Base-by-base conservation (phyloP, 192 early-diverging fungal genomes). In the Coemansia sp. region DNA sequence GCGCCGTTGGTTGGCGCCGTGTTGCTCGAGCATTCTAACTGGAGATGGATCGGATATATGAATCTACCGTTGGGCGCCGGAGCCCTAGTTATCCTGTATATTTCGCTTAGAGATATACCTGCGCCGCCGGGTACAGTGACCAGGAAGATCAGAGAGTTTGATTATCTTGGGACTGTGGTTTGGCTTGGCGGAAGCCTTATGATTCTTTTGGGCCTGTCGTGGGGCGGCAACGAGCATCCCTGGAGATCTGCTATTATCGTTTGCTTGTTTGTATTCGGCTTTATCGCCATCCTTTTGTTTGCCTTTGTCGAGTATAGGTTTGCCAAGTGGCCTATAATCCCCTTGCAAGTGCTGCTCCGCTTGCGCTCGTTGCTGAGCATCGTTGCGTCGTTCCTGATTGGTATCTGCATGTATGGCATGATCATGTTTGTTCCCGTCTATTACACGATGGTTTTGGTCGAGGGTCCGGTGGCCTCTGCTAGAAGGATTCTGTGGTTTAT, bases 31-130 rank as follows among this genome's bases (percentile, higher is more conserved):
- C 45, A 65, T 16, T 63, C 71, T 32, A 75, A 56, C 10, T 88
- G 87, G 87, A 73, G 87, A 22, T 91, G 87, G 85, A 85, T 82
- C 63, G 91, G 90, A 50, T 95, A 85, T 71, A 86, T 92, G 66
- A 91, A 92, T 75, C 63, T 93, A 18, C 90, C 90, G 9, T 27
- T 90, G n/a, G 70, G 85, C 16, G 78, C 86, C 7, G 63, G 72
- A 7, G 82, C 79, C 8, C 63, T 86, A 54, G 68, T 68, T 7
- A 75, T 83, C 2, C 63, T 93, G 11, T 24, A n/a, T 24, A 70
- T 88, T 13, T 76, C 85, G 7, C 75, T 92, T 7, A 78, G 85
- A 1, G 75, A 88, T 55, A 60, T 87, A 28, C 83, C 82, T 64
- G 53, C 60, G 22, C 78, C 81, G 3, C 70, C 54, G 3, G 72